phyloP scores from a whole-genome alignment of 2,329 filamentous ascomycete species.

The Fusarium coicis region DNA sequence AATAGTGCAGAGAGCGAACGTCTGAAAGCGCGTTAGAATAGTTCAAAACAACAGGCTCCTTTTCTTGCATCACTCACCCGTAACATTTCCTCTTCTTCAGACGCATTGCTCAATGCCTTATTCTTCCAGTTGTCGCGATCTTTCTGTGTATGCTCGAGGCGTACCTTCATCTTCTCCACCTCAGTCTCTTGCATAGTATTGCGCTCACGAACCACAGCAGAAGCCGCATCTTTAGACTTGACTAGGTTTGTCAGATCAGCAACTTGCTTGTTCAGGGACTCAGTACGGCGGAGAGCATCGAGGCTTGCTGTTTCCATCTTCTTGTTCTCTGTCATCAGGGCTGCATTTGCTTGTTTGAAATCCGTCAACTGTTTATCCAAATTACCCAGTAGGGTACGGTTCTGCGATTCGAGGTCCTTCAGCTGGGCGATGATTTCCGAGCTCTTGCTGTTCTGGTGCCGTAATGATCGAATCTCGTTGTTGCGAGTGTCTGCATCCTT shows the following conservation, averaged over 20 bases:
- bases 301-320: slow-evolving; percentile 76
- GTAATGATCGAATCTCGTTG: slow-evolving; percentile 80
- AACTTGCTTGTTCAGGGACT: slow-evolving; percentile 80
- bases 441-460: slow-evolving; percentile 86
- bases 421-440: slow-evolving; percentile 93
- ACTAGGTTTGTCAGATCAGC: slow-evolving; percentile 79
- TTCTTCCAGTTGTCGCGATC: slow-evolving; percentile 87
- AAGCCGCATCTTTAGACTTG: slow-evolving; percentile 76
- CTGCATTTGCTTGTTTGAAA: slow-evolving; percentile 80
- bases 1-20: slow-evolving; percentile 78
- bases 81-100: slow-evolving; percentile 85
- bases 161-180: slow-evolving; percentile 80
- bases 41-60: not conserved
- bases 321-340: slow-evolving; percentile 77
- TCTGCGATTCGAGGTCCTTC: slow-evolving; percentile 87
- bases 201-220: slow-evolving; percentile 63
- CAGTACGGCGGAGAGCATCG: slow-evolving; percentile 76
- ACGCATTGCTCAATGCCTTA: slow-evolving; percentile 83
- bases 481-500: slow-evolving; percentile 91
- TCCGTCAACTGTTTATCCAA: slow-evolving; percentile 92
- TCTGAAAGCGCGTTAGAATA: slow-evolving; percentile 46
- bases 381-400: slow-evolving; percentile 79
- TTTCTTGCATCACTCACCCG: slow-evolving; percentile 69
- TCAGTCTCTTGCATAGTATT: slow-evolving; percentile 76
- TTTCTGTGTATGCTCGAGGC: slow-evolving; percentile 81